These are phyloP conservation scores for Limnomonas spitsbergensis DNA, from an alignment of 139 green algal genomes.

Conservation along the genomic window DNA sequence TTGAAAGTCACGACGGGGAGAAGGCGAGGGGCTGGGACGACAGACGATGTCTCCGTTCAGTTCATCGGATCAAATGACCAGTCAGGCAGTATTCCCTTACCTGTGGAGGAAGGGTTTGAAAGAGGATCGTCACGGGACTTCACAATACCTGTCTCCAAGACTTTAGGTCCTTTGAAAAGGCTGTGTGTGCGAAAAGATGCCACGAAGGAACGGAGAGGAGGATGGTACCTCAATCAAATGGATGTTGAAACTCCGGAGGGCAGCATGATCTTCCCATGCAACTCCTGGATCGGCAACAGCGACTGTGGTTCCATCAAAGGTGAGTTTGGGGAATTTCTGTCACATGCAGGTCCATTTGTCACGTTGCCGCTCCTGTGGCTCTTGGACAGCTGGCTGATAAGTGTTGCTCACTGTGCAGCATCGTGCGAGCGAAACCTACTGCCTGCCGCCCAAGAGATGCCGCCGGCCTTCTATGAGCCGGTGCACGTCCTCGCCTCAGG, in stretches of 20 bases:
- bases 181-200: neutral
- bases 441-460: slow-evolving; percentile 31
- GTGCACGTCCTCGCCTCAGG: slow-evolving; percentile 46
- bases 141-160: neutral
- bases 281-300: slow-evolving; percentile 77
- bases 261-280: slow-evolving; percentile 75
- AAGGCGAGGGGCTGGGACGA: neutral
- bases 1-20: neutral
- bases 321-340: slow-evolving; percentile 8
- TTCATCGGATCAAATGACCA: neutral
- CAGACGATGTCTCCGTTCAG: neutral
- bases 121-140: neutral
- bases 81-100: neutral
- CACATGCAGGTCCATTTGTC: too few species aligned
- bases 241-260: slow-evolving; percentile 41
- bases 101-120: neutral
- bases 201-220: slow-evolving; percentile 25
- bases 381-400: neutral
- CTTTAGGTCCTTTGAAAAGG: neutral
- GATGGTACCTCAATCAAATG: slow-evolving; percentile 71
- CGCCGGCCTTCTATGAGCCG: slow-evolving; percentile 12
- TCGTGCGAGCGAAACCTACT: slow-evolving; percentile 65
- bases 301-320: slow-evolving; percentile 60
- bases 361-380: neutral
- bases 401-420: slow-evolving; percentile 26